phyloP scores from a whole-genome alignment of 202 grass and related monocot species.

The Zoysia matrella region DNA sequence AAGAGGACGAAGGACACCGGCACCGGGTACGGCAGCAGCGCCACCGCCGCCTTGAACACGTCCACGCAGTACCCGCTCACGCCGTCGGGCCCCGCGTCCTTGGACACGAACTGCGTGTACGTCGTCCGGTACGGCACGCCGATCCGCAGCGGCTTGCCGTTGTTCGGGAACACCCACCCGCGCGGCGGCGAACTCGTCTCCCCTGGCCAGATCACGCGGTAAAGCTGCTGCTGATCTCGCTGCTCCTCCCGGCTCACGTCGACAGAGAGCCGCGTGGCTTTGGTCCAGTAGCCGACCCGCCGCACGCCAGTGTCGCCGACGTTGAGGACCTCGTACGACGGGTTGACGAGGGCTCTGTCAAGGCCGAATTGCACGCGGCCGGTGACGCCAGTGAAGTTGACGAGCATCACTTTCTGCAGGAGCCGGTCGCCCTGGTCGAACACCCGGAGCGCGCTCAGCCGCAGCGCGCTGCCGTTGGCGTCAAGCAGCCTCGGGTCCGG shows the following conservation, averaged over 20 bases:
- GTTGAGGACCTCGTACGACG: conserved; percentile 69
- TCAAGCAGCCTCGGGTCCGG: no score
- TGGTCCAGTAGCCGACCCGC: conserved; percentile 66
- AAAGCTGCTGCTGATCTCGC: conserved; percentile 29
- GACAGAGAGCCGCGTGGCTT: conserved; percentile 46
- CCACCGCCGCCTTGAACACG: conserved; percentile 68
- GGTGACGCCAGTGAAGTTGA: conserved; percentile 69
- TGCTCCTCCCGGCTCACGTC: no score
- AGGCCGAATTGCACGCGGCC: conserved; percentile 47
- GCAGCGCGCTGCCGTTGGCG: no score
- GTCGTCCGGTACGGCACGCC: conserved; percentile 66
- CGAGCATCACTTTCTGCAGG: no score
- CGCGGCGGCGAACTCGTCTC: conserved; percentile 56
- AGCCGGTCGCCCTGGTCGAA: no score
- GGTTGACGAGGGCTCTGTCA: conserved; percentile 8
- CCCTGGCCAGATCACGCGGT: conserved; percentile 65
- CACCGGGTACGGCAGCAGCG: no score
- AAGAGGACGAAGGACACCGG: no score
- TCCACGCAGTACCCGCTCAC: conserved; percentile 80
- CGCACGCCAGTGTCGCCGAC: conserved; percentile 54
- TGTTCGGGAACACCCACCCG: conserved; percentile 79
- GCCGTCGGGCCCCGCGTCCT: conserved; percentile 31
- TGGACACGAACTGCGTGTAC: conserved; percentile 68
- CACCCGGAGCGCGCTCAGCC: no score
- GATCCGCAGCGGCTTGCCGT: no score